Conservation (phyloP, 441 rosid genomes). For the Breynia disticha region DNA sequence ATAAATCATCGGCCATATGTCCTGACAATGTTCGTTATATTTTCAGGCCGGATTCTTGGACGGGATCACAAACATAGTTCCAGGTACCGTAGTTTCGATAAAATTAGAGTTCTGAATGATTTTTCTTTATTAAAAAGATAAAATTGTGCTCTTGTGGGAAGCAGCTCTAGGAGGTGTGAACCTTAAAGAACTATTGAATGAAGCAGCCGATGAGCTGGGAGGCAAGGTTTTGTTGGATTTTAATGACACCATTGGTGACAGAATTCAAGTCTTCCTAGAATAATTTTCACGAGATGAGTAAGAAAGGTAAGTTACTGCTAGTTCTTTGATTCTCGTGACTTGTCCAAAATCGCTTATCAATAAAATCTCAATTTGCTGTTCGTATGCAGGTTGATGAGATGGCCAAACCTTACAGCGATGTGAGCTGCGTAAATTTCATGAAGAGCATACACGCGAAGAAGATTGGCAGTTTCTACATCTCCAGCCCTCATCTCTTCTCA, state of each 20-base stretch:
- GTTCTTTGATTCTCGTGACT: too few species aligned
- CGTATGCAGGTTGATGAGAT: too few species aligned
- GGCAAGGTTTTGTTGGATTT: constrained; percentile 78
- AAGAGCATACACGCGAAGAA: too few species aligned
- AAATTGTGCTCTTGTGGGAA: not conserved
- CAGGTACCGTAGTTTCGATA: constrained; percentile 34
- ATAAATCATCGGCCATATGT: not conserved
- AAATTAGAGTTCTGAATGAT: not conserved
- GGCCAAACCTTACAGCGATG: too few species aligned
- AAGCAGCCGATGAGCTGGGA: constrained; percentile 70
- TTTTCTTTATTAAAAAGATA: not conserved
- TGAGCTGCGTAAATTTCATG: too few species aligned
- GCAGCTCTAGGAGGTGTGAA: constrained; percentile 82
- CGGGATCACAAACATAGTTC: constrained; percentile 77
- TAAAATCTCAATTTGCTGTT: too few species aligned
- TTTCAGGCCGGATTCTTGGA: constrained; percentile 86
- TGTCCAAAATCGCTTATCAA: too few species aligned
- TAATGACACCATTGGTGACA: constrained; percentile 65
- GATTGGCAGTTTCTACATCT: too few species aligned
- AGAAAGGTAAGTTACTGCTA: not conserved
- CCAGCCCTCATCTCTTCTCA: too few species aligned
- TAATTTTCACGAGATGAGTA: constrained; percentile 12
- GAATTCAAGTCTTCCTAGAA: constrained; percentile 87
- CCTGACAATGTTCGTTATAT: not conserved
- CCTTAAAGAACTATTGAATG: constrained; percentile 65